Base-by-base conservation (phyloP, 2,329 filamentous ascomycete genomes). In the Fusarium sp. region DNA sequence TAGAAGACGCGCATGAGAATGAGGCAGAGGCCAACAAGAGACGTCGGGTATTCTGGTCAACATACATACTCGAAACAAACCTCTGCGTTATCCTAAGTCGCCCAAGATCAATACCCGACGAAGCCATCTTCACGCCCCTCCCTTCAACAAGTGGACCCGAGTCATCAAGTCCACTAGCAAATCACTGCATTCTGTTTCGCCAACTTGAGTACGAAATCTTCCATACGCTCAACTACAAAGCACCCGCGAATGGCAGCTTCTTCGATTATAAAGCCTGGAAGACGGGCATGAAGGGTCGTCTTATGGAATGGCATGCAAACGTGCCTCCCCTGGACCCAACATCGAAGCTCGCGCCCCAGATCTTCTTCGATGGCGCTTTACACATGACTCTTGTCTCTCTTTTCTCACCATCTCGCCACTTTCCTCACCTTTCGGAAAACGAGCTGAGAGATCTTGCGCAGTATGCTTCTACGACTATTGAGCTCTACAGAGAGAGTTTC, bases 201-300 rank as follows among this genome's bases (percentile, higher is more conserved):
- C 69, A 61, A 17, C 55, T 77, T 1, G 77, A 79, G n/a, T 79
- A 77, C 22, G 77, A 79, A 28, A 78, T 78, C 6, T 75, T 74
- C 3, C 58, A 41, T 1, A 80, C 70, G 0, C 62, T 80, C 0
- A 68, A 72, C 39, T 70, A 79, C 7, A 72, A 57, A 12, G 36
- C 41, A 2, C 63, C 70, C 0, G 4, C 38, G 1, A 74, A 77
- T 42, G 75, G 74, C 1, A 66, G 66, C 1, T 41, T 72, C 2
- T 63, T 76, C 7, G 60, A 76, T 14, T 47, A 70, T 10, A 38
- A 59, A 5, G 11, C 17, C 3, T 80, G 78, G 78, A 70, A 76
- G 15, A 56, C 62, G 5, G 28, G 55, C 17, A 74, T 80, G 36
- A 69, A 66, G 4, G 56, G 67, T 13, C 63, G 75, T 3, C 60